phyloP scores from a whole-genome alignment of 2,329 filamentous ascomycete species.

The Beauveria bassiana region DNA sequence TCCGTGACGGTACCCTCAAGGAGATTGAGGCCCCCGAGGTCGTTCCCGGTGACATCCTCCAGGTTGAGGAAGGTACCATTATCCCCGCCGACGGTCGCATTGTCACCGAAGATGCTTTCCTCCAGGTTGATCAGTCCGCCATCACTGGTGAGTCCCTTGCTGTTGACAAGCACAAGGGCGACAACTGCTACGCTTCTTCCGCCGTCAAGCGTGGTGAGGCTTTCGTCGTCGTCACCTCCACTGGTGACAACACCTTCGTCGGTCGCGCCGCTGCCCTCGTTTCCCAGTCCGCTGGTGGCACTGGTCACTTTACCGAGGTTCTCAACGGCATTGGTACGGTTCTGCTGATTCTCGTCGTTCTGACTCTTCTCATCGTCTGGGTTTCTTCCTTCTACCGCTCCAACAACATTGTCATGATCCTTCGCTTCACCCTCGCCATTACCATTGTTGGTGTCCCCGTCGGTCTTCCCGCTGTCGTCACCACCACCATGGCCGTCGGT shows the following conservation, averaged over 20 bases:
- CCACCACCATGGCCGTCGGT: constrained; percentile 91
- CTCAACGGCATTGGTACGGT: constrained; percentile 80
- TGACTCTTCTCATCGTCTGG: constrained; percentile 79
- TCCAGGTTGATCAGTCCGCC: constrained; percentile 86
- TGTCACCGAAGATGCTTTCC: constrained; percentile 73
- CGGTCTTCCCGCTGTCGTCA: constrained; percentile 87
- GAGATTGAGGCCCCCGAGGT: constrained; percentile 79
- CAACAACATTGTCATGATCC: constrained; percentile 69
- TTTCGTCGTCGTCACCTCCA: constrained; percentile 73
- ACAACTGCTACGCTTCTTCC: constrained; percentile 78
- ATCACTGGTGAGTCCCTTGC: constrained; percentile 89
- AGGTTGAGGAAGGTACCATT: constrained; percentile 85
- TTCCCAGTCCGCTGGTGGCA: constrained; percentile 63
- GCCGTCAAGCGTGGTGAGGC: constrained; percentile 86
- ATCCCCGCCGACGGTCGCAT: constrained; percentile 84
- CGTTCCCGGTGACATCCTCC: constrained; percentile 82
- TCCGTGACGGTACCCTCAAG: constrained; percentile 67
- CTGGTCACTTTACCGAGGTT: constrained; percentile 86
- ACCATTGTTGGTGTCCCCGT: constrained; percentile 90
- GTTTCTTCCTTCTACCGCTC: constrained; percentile 82
- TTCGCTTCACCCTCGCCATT: constrained; percentile 79
- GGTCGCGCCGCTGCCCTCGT: constrained; percentile 83
- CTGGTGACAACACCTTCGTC: constrained; percentile 85
- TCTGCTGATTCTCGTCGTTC: constrained; percentile 65
- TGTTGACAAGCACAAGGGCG: constrained; percentile 78